Conservation (phyloP, 345 rosid species). For the Sisymbrium altissimum region DNA sequence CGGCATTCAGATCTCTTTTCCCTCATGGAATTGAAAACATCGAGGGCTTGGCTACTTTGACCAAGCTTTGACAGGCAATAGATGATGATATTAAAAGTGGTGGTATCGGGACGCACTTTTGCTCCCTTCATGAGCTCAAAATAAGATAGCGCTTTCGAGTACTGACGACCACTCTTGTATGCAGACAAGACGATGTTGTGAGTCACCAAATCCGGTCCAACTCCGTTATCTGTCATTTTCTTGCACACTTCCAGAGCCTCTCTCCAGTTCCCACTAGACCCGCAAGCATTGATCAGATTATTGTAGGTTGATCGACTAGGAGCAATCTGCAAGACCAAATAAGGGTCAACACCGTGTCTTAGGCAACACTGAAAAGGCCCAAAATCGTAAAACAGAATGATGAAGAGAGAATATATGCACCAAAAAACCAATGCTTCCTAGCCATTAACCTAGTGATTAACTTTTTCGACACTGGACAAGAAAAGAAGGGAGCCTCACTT, state of each 20-base stretch:
- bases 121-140: slow-evolving; percentile 90
- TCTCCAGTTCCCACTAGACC: slow-evolving; percentile 97
- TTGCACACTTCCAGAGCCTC: slow-evolving; percentile 83
- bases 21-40: slow-evolving; percentile 80
- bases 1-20: slow-evolving; percentile 60
- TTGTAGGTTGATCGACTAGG: slow-evolving; percentile 88
- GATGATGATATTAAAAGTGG: slow-evolving; percentile 79
- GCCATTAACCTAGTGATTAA: background rate
- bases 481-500: slow-evolving; percentile 36
- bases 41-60: slow-evolving; percentile 62
- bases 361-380: background rate
- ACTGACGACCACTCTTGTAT: slow-evolving; percentile 75
- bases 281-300: slow-evolving; percentile 90
- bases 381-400: background rate
- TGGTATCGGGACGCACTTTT: slow-evolving; percentile 74
- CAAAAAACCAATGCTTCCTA: background rate
- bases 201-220: slow-evolving; percentile 95
- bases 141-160: slow-evolving; percentile 76
- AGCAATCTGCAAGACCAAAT: slow-evolving; percentile 59
- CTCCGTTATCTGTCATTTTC: slow-evolving; percentile 93
- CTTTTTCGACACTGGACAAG: slow-evolving; percentile 3
- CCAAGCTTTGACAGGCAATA: slow-evolving; percentile 75
- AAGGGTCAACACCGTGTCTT: background rate
- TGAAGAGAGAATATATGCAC: background rate
- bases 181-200: slow-evolving; percentile 90